Percentiles rank a stretch among this genome's conserved stretches.
Conservation (phyloP, 495 filamentous ascomycete genomes). For the Hypomontagnella monticulosa region DNA sequence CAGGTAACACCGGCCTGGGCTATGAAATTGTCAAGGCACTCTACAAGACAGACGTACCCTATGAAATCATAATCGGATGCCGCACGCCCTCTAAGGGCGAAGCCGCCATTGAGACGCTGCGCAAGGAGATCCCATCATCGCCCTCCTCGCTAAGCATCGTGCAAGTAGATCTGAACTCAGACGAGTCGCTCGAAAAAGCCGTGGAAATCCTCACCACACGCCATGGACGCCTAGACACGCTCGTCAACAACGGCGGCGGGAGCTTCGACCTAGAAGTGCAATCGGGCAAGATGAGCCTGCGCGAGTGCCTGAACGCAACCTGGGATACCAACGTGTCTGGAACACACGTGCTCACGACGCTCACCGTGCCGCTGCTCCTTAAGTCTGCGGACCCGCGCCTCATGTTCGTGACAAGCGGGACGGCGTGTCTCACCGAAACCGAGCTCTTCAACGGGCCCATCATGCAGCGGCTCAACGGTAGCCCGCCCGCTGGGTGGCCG, state of each 20-base stretch:
- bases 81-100: conserved; percentile 57
- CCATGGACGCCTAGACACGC: conserved; percentile 59
- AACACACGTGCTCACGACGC: conserved; percentile 59
- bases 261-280: conserved; percentile 47
- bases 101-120: conserved; percentile 48
- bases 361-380: conserved; percentile 58
- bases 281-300: conserved; percentile 41
- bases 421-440: conserved; percentile 55
- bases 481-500: conserved; percentile 57
- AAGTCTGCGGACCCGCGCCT: conserved; percentile 55
- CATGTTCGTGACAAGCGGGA: conserved; percentile 62
- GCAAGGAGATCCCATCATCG: conserved; percentile 50
- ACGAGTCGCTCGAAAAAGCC: conserved; percentile 60
- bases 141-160: conserved; percentile 50
- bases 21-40: conserved; percentile 60
- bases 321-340: conserved; percentile 62
- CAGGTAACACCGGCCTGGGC: conserved; percentile 61
- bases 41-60: conserved; percentile 50
- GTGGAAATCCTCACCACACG: conserved; percentile 46
- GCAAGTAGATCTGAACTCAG: conserved; percentile 61
- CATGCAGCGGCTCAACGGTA: conserved; percentile 42
- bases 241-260: conserved; percentile 64
- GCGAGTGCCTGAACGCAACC: conserved; percentile 57
- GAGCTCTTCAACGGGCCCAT: conserved; percentile 30
- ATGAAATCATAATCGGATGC: conserved; percentile 60